Conservation (phyloP, 345 rosid species). For the Odontarrhena argentea region DNA sequence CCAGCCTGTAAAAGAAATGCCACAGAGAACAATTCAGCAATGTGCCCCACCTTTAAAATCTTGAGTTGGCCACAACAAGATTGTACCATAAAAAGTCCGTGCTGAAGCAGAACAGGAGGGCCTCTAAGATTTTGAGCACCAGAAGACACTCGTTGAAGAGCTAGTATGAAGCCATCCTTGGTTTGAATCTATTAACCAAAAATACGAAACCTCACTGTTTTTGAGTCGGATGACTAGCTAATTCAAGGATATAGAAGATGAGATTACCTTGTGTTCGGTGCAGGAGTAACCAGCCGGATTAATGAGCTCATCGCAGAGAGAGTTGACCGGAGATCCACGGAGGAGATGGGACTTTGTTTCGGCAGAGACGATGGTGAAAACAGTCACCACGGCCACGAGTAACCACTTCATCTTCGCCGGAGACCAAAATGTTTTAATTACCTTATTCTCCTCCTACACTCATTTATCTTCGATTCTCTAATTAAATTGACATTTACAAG, state of each 20-base stretch:
- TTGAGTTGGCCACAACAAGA: conserved; percentile 3
- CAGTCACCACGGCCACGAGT: conserved; percentile 9
- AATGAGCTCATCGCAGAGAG: conserved; percentile 67
- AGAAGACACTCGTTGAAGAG: conserved; percentile 79
- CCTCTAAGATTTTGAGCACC: conserved; percentile 38
- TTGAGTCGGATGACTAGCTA: neutral
- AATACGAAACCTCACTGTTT: too few relatives aligned
- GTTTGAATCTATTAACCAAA: conserved; percentile 60
- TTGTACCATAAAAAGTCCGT: conserved; percentile 87
- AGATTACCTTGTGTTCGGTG: conserved; percentile 68
- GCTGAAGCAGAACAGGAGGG: conserved; percentile 85
- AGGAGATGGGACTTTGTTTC: conserved; percentile 29
- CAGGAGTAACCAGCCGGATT: conserved; percentile 75
- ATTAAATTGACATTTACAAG: too few relatives aligned
- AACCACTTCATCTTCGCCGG: conserved; percentile 32
- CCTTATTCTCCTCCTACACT: neutral
- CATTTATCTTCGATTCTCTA: too few relatives aligned
- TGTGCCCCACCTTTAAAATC: neutral
- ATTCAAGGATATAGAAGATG: conserved; percentile 11
- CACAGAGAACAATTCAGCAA: neutral
- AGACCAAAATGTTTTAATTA: neutral
- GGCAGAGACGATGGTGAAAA: conserved; percentile 5
- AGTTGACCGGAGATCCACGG: conserved; percentile 41
- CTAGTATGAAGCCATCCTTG: conserved; percentile 74
- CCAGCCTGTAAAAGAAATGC: conserved; percentile 55